Conservation (phyloP, 805 yeast species). For the Ogataea minuta region DNA sequence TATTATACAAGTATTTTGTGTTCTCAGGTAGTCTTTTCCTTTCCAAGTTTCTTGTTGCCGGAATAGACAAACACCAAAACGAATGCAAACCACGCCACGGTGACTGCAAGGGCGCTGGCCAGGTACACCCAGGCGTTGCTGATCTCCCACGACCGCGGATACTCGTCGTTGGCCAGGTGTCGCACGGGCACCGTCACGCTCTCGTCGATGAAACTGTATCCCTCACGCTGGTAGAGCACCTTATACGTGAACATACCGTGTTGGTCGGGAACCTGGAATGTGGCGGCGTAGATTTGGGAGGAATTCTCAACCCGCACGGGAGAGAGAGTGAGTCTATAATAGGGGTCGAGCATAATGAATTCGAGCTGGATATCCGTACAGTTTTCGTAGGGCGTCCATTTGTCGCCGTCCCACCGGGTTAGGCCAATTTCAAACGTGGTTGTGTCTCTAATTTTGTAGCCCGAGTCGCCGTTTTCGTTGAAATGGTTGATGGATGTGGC, state of each 20-base stretch:
- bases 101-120: slow-evolving; percentile 66
- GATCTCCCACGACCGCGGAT: slow-evolving; percentile 88
- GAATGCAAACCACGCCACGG: slow-evolving; percentile 73
- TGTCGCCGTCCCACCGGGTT: slow-evolving; percentile 43
- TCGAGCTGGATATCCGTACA: slow-evolving; percentile 74
- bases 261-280: slow-evolving; percentile 84
- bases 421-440: slow-evolving; percentile 54
- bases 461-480: slow-evolving; percentile 36
- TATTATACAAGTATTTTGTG: slow-evolving; percentile 6
- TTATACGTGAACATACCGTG: slow-evolving; percentile 93
- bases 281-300: slow-evolving; percentile 50
- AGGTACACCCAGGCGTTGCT: slow-evolving; percentile 92
- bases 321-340: slow-evolving; percentile 71
- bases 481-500: slow-evolving; percentile 53
- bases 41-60: slow-evolving; percentile 20
- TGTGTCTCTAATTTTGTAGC: slow-evolving; percentile 75
- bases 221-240: slow-evolving; percentile 75
- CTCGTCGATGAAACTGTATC: slow-evolving; percentile 65
- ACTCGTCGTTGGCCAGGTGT: slow-evolving; percentile 95
- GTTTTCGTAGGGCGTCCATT: slow-evolving; percentile 65
- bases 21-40: slow-evolving; percentile 26
- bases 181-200: slow-evolving; percentile 76
- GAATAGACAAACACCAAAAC: slow-evolving; percentile 58
- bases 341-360: slow-evolving; percentile 90
- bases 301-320: slow-evolving; percentile 38